Base-by-base conservation (phyloP, 805 yeast species). In the Metschnikowia gruessii region DNA sequence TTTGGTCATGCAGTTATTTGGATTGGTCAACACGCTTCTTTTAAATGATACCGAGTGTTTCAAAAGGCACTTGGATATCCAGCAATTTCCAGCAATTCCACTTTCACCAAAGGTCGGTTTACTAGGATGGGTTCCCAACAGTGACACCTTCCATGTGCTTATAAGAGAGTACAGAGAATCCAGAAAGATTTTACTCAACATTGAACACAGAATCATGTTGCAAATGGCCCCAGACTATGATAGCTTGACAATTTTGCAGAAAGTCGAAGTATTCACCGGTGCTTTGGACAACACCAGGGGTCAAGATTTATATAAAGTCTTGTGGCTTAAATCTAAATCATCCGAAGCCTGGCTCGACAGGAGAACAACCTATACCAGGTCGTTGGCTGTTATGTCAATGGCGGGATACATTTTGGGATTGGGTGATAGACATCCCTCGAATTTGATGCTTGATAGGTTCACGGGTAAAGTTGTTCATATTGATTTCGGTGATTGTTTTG, bases 191-290 rank as follows among this genome's bases (percentile, higher is more conserved):
- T 75, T 92, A 50, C 70, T 92, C 53, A 92, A 92, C 63, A 88
- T 92, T 57, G 99, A 92, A 64, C 97, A 92, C 63, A 77, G 97
- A 53, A 87, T 92, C 46, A 91, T 92, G 96, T 68, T 89, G 32
- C 98, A 92, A 64, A 92, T 92, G 98, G 96, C 98, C 0, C 97
- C 97, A 1, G 91, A 91, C 62, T 94, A 87, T 66, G 99, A 94
- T 55, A 85, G 82, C 51, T 72, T 94, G 63, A 90, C 97, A 0
- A 72, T 91, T 22, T 69, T 94, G 50, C 95, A 95, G 59, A 92
- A 94, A 65, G 92, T 95, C 36, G 99, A 94, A 65, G 97, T 94
- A 5, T 95, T 94, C 71, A 88, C 96, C 0, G 90, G 92, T 59
- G 97, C 99, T 0, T 70, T 94, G 56, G 97, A 92, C 62, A 91